Evolutionary conservation across 140 eudicot genomes (phyloP), one percentile per base, ranked within the genome.

Genomic region (Senecio squalidus): DNA sequence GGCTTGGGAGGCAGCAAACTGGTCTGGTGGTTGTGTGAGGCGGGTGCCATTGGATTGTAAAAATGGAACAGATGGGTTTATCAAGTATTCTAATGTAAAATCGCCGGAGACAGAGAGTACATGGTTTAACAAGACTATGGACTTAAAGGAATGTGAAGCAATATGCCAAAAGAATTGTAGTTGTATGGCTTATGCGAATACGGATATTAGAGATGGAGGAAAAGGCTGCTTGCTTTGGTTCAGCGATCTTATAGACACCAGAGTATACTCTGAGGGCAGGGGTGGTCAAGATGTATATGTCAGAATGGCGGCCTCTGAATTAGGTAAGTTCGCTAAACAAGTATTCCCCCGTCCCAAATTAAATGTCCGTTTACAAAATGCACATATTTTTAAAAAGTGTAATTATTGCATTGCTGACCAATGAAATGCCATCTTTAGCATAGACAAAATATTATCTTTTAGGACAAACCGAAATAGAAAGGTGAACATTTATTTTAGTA

Each of bases 21-120:
- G 83, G 83, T 44, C 73, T 1, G 55, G 63, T 53, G 87, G 87
- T 2, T 80, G 87, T 64, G 72, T 66, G n/a, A 33, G 76, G 39
- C 38, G 18, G 22, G 48, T 9, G n/a, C 21, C 58, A 0, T 51
- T 79, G 48, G 49, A 51, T 33, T 79, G 85, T 57, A n/a, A 16
- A 29, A 36, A 28, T 4, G 75, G 78, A 2, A 13, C 60, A 3
- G 82, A 76, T 15, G 70, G 62, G 13, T 80, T 80, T 68, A 24
- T 58, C 0, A 75, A 23, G 68, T 67, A 62, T 24, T 4, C 68
- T 8, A 60, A 59, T 30, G 53, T 80, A n/a, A 71, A 67, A 50
- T 68, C 76, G 43, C 86, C 86, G 17, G 82, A 80, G 9, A 27
- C 82, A 8, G 6, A 24, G 51, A 30, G 28, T 22, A 41, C 74